Percentiles rank a stretch among this genome's conserved stretches.
Conservation (phyloP, 2,329 filamentous ascomycete genomes). For the Blastomyces gilchristii region DNA sequence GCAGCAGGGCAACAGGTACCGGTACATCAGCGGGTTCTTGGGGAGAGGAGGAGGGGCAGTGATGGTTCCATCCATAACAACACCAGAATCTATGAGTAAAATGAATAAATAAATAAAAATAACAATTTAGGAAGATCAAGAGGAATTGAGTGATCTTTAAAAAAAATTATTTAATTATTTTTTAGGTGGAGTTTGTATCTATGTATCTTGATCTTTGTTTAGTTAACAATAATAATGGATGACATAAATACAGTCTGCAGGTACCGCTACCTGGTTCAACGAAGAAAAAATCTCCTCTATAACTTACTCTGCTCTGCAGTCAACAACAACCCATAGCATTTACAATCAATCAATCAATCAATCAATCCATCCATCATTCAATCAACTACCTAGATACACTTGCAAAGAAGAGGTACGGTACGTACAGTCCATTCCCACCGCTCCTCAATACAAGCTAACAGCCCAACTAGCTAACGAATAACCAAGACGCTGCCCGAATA, state of each 20-base stretch:
- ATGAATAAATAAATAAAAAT: no score
- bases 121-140: not conserved
- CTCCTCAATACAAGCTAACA: no score
- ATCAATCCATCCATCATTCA: not conserved
- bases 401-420: not conserved
- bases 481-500: not conserved
- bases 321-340: no score
- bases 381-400: not conserved
- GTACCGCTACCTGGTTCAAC: not conserved
- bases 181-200: not conserved
- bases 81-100: not conserved
- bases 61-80: no score
- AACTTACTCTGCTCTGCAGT: not conserved
- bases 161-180: not conserved
- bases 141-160: not conserved
- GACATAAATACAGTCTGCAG: not conserved
- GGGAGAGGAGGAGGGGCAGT: no score
- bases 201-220: not conserved
- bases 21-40: not conserved
- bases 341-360: no score
- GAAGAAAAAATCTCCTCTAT: not conserved
- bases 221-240: no score
- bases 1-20: slow-evolving; percentile 1
- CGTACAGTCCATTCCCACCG: no score
- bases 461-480: not conserved